Evolutionary conservation across 805 yeast genomes (phyloP), one percentile per base, ranked within the genome.

Genomic region (Candida takata): DNA sequence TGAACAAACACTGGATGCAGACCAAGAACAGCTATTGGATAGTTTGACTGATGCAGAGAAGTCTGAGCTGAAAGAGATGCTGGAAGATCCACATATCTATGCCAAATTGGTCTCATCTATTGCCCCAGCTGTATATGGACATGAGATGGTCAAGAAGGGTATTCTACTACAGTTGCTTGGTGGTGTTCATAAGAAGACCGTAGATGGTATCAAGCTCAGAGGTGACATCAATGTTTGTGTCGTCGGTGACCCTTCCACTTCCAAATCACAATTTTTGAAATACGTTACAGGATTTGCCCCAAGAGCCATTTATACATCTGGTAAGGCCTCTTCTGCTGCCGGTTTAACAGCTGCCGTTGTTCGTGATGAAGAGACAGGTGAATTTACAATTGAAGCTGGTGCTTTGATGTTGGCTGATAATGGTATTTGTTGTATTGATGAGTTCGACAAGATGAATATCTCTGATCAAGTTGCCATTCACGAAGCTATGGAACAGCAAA

Each of bases 401-500:
- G 98, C 98, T 3, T 67, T 92, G 39, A 92, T 92, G 97, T 69
- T 92, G 45, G 97, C 98, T 1, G 98, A 92, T 62, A 92, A 90
- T 55, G 98, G 98, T 43, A 84, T 92, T 42, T 92, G 98, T 71
- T 94, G 96, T 51, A 92, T 92, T 60, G 98, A 92, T 60, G 98
- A 92, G 65, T 92, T 92, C 51, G 98, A 92, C 58, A 92, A 92
- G 66, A 92, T 92, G 98, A 97, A 90, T 60, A 61, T 88, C 29
- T 62, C 79, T 2, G 97, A 92, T 62, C 97, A 92, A 63, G 97
- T 92, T 37, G 97, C 97, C 4, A 90, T 92, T 65, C 98, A 92
- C 64, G 98, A 92, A 65, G 98, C 97, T 17, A 92, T 92, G 98
- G 98, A 92, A 70, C 98, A 92, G 64, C 98, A 92, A 61, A 92